phyloP scores from a whole-genome alignment of 306 rosid species.

The Cicer arietinum region DNA sequence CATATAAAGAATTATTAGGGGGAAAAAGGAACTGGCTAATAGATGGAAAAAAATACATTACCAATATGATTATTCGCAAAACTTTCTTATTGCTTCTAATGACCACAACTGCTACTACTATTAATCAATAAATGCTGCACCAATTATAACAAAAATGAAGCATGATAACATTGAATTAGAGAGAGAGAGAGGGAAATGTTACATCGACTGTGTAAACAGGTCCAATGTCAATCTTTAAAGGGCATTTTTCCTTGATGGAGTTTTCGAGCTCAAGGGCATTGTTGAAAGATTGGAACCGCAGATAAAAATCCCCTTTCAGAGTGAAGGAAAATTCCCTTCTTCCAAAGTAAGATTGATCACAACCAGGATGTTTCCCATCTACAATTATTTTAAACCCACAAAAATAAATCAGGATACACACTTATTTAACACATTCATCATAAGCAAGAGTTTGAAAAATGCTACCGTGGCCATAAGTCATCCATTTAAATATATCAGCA shows the following conservation, averaged over 20 bases:
- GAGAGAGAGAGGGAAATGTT: constrained; percentile 8
- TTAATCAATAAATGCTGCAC: not conserved
- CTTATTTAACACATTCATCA: not conserved
- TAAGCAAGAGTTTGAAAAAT: not conserved
- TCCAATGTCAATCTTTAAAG: constrained; percentile 85
- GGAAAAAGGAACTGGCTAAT: not conserved
- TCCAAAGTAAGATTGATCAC: constrained; percentile 72
- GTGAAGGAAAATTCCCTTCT: constrained; percentile 89
- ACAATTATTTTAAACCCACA: constrained; percentile 37
- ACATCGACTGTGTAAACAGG: constrained; percentile 88
- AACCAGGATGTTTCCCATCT: constrained; percentile 97
- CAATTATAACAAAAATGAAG: not conserved
- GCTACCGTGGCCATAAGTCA: constrained; percentile 87
- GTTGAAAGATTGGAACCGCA: constrained; percentile 78
- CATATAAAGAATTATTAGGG: not conserved
- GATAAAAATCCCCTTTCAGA: constrained; percentile 69
- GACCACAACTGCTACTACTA: not conserved
- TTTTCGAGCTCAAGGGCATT: constrained; percentile 67
- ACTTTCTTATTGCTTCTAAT: not conserved
- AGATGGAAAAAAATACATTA: not conserved
- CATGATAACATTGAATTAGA: not conserved
- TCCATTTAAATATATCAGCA: constrained; percentile 78
- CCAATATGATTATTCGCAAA: not conserved
- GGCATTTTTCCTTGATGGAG: constrained; percentile 75
- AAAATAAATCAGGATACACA: not conserved